phyloP scores from a whole-genome alignment of 495 filamentous ascomycete genomes.

The Aspergillus heteromorphus region DNA sequence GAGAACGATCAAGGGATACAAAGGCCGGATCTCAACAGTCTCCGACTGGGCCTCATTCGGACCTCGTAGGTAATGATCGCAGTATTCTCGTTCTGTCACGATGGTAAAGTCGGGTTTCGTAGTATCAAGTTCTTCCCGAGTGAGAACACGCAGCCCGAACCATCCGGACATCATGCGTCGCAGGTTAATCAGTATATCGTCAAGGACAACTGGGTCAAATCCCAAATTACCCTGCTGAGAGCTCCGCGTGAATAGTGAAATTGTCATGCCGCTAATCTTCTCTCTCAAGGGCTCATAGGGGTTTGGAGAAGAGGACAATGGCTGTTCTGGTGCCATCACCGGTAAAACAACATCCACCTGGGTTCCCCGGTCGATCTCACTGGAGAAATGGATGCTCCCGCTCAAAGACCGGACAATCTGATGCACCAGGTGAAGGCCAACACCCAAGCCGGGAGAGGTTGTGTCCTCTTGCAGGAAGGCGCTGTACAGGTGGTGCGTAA shows the following conservation, averaged over 20 bases:
- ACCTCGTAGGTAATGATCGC: slow-evolving; percentile 2
- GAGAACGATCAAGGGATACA: slow-evolving; percentile 19
- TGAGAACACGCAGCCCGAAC: slow-evolving; percentile 28
- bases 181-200: slow-evolving; percentile 13
- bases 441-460: slow-evolving; percentile 11
- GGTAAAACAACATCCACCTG: slow-evolving; percentile 9
- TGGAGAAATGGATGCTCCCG: slow-evolving; percentile 1
- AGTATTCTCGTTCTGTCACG: slow-evolving; percentile 21
- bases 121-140: slow-evolving; percentile 19
- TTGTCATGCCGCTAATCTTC: slow-evolving; percentile 18
- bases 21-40: slow-evolving; percentile 6
- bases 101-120: slow-evolving; percentile 15
- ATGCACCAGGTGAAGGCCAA: slow-evolving; percentile 7
- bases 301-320: neutral
- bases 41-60: neutral
- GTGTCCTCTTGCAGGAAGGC: slow-evolving; percentile 43
- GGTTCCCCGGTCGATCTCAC: slow-evolving; percentile 4
- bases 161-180: slow-evolving; percentile 23
- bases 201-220: slow-evolving; percentile 12
- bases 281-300: slow-evolving; percentile 9
- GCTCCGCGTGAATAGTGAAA: slow-evolving; percentile 19
- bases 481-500: slow-evolving; percentile 35
- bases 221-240: slow-evolving; percentile 10
- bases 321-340: slow-evolving; percentile 4
- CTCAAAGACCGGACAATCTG: slow-evolving; percentile 5